These are phyloP conservation scores for Setaria italica DNA, from an alignment of 202 grass and related monocot species.

Conservation along the genomic window DNA sequence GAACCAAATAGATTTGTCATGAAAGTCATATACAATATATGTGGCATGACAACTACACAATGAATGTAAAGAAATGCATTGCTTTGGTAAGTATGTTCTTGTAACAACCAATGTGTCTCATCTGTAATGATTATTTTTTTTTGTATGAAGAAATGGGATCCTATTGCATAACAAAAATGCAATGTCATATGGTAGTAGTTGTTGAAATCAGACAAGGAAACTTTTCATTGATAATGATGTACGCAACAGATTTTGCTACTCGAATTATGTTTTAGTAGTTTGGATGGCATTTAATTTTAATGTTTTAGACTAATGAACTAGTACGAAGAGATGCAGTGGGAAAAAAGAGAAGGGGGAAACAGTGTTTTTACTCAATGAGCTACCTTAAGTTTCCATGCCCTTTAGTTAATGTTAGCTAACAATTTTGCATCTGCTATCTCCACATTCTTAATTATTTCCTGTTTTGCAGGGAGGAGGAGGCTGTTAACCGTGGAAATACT, in stretches of 20 bases:
- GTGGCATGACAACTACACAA: background rate
- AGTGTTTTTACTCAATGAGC: background rate
- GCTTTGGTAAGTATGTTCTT: background rate
- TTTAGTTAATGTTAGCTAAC: background rate
- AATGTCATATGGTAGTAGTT: background rate
- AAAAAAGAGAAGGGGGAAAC: background rate
- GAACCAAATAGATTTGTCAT: background rate
- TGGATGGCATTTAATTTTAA: background rate
- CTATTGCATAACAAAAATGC: background rate
- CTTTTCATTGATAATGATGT: background rate
- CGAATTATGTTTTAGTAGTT: background rate
- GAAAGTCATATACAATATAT: background rate
- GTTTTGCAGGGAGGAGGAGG: conserved; percentile 59
- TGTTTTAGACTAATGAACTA: conserved; percentile 4
- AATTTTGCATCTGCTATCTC: conserved; percentile 13
- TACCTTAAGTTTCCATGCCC: background rate
- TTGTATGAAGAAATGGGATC: background rate
- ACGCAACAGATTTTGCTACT: background rate
- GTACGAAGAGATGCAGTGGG: background rate
- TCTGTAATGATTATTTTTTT: background rate
- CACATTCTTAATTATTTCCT: conserved; percentile 14
- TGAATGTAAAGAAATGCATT: background rate
- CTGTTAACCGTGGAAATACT: conserved; percentile 79
- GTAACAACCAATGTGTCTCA: background rate
- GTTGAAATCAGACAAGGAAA: background rate